These are phyloP conservation scores for Baorangia bicolor DNA, from an alignment of 768 basidiomycete genomes.

Conservation along the genomic window DNA sequence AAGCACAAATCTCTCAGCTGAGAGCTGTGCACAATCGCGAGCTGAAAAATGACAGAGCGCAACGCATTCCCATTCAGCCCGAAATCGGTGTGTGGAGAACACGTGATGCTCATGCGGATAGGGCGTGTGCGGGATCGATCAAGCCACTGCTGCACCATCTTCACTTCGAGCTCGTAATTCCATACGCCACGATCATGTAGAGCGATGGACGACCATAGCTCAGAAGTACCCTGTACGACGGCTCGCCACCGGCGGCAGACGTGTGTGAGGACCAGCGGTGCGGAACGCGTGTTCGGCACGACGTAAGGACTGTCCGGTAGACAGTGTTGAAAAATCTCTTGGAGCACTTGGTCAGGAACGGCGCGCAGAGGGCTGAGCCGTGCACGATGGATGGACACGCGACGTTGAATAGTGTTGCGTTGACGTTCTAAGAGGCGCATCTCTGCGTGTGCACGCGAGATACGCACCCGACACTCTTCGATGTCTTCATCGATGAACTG, in stretches of 20 bases:
- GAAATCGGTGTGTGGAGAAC: conserved; percentile 19
- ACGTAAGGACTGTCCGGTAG: conserved; percentile 24
- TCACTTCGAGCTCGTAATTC: conserved; percentile 26
- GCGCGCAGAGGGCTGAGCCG: conserved; percentile 29
- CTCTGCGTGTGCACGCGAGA: conserved; percentile 14
- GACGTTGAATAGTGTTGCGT: conserved; percentile 16
- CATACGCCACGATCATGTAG: conserved; percentile 31
- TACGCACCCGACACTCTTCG: conserved; percentile 16
- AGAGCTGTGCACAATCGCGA: conserved; percentile 20
- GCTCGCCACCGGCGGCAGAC: conserved; percentile 34
- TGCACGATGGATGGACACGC: conserved; percentile 24
- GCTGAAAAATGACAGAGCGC: conserved; percentile 21
- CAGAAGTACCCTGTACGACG: conserved; percentile 29
- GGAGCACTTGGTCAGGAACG: conserved; percentile 33
- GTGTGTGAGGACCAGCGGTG: conserved; percentile 34
- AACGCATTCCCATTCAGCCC: neutral
- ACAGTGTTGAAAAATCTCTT: conserved; percentile 32
- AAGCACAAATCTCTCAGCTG: conserved; percentile 20
- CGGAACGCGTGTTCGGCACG: conserved; percentile 19
- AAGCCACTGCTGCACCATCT: conserved; percentile 27
- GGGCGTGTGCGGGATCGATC: conserved; percentile 20
- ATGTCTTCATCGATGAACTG: conserved; percentile 15
- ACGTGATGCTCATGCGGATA: conserved; percentile 23
- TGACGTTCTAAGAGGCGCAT: conserved; percentile 19
- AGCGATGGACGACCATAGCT: conserved; percentile 32